These are phyloP conservation scores for Echinosophora koreensis DNA, from an alignment of 306 rosid genomes.

Conservation along the genomic window DNA sequence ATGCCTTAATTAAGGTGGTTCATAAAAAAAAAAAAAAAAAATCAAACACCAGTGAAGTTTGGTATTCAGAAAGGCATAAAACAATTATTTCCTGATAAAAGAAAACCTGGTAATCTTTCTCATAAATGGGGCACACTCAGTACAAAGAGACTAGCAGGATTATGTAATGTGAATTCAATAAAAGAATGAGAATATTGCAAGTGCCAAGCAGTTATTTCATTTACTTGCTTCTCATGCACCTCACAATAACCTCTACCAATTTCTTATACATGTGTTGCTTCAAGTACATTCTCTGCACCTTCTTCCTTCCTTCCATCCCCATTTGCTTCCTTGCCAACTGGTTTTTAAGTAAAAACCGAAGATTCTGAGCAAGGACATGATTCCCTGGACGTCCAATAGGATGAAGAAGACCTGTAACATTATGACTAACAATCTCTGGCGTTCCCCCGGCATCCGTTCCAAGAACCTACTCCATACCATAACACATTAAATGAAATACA, in stretches of 20 bases:
- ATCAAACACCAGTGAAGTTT: neutral
- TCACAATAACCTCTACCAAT: slow-evolving; percentile 83
- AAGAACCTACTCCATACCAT: slow-evolving; percentile 66
- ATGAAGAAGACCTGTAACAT: slow-evolving; percentile 91
- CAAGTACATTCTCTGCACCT: slow-evolving; percentile 80
- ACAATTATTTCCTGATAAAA: slow-evolving; percentile 19
- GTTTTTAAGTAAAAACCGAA: slow-evolving; percentile 71
- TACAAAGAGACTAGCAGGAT: slow-evolving; percentile 11
- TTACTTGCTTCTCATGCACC: slow-evolving; percentile 88
- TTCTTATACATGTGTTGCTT: slow-evolving; percentile 90
- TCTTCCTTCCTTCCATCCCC: slow-evolving; percentile 83
- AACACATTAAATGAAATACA: neutral
- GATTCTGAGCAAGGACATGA: slow-evolving; percentile 63
- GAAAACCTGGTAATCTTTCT: slow-evolving; percentile 27
- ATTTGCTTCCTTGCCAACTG: slow-evolving; percentile 72
- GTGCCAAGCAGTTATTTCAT: slow-evolving; percentile 17
- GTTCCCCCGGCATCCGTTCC: slow-evolving; percentile 98
- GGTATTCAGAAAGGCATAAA: slow-evolving; percentile 5
- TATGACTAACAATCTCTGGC: slow-evolving; percentile 83
- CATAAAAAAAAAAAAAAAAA: neutral
- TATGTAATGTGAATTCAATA: slow-evolving; percentile 33
- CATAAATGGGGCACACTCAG: slow-evolving; percentile 37
- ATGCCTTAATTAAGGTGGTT: no score
- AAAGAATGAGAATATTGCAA: slow-evolving; percentile 51
- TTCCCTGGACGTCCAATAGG: slow-evolving; percentile 76